These are phyloP conservation scores for Linum usitatissimum DNA, from an alignment of 345 rosid species.

Conservation along the genomic window DNA sequence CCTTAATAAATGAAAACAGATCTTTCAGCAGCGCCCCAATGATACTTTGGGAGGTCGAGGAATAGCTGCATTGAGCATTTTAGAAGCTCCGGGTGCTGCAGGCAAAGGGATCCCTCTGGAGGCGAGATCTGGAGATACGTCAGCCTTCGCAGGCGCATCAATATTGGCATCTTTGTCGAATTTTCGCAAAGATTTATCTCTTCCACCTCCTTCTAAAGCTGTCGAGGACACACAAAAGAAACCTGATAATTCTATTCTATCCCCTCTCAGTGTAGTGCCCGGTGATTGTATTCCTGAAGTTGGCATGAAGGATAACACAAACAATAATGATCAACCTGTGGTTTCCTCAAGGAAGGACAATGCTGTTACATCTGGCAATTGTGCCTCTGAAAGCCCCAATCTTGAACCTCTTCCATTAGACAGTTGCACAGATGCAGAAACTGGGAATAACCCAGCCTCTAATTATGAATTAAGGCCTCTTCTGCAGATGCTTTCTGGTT, in stretches of 20 bases:
- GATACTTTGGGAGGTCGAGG: slow-evolving; percentile 53
- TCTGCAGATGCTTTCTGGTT: slow-evolving; percentile 48
- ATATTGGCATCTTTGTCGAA: slow-evolving; percentile 79
- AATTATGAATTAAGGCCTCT: slow-evolving; percentile 56
- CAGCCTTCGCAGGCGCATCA: slow-evolving; percentile 83
- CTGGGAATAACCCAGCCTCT: slow-evolving; percentile 42
- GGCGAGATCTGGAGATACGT: slow-evolving; percentile 74
- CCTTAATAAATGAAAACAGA: slow-evolving; percentile 24
- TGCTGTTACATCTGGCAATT: slow-evolving; percentile 35
- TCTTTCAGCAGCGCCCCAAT: slow-evolving; percentile 71
- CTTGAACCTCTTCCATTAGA: slow-evolving; percentile 43
- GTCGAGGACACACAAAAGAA: slow-evolving; percentile 41
- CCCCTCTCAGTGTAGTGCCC: slow-evolving; percentile 35
- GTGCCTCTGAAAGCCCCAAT: slow-evolving; percentile 40
- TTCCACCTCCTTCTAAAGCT: slow-evolving; percentile 50
- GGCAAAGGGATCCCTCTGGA: slow-evolving; percentile 63
- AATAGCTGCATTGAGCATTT: slow-evolving; percentile 45
- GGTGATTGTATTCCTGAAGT: slow-evolving; percentile 46
- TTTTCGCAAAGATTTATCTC: slow-evolving; percentile 40
- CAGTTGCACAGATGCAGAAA: slow-evolving; percentile 39
- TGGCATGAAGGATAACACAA: slow-evolving; percentile 56
- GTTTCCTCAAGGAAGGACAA: slow-evolving; percentile 50
- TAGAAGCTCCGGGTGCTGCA: slow-evolving; percentile 65
- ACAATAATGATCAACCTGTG: slow-evolving; percentile 38
- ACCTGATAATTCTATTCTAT: slow-evolving; percentile 41